Conservation (phyloP, 768 basidiomycete species). For the Galerina marginata region DNA sequence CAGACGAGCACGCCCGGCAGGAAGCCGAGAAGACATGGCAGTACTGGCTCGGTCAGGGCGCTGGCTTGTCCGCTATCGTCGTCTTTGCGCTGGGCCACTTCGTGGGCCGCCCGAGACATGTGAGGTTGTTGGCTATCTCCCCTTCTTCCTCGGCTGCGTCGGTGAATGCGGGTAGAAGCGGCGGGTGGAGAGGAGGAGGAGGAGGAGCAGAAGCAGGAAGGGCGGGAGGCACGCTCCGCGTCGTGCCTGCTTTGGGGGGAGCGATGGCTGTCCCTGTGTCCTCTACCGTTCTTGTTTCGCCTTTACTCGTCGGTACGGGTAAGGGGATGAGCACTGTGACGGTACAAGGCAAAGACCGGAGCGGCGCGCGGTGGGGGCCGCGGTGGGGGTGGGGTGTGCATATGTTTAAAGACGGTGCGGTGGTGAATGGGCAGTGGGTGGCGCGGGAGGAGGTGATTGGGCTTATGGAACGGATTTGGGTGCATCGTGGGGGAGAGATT, state of each 20-base stretch:
- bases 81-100: not conserved
- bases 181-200: too few relatives aligned
- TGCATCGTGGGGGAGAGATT: conserved; percentile 4
- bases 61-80: not conserved
- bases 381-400: conserved; percentile 7
- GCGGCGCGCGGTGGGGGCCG: not conserved
- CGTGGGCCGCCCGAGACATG: not conserved
- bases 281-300: not conserved
- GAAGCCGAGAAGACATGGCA: conserved; percentile 1
- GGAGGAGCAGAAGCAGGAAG: not conserved
- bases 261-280: not conserved
- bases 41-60: conserved; percentile 1
- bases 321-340: not conserved
- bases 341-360: not conserved
- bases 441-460: not conserved
- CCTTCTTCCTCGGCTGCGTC: not conserved
- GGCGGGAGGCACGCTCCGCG: not conserved
- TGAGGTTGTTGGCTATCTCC: not conserved
- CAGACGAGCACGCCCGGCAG: not conserved
- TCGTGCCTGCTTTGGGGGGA: not conserved
- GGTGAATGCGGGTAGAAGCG: too few relatives aligned
- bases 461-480: conserved; percentile 14
- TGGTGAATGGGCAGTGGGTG: conserved; percentile 9
- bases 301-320: not conserved
- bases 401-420: conserved; percentile 5